These are phyloP conservation scores for Hyaloperonospora brassicae DNA, from an alignment of 352 stramenopile species.

Conservation along the genomic window DNA sequence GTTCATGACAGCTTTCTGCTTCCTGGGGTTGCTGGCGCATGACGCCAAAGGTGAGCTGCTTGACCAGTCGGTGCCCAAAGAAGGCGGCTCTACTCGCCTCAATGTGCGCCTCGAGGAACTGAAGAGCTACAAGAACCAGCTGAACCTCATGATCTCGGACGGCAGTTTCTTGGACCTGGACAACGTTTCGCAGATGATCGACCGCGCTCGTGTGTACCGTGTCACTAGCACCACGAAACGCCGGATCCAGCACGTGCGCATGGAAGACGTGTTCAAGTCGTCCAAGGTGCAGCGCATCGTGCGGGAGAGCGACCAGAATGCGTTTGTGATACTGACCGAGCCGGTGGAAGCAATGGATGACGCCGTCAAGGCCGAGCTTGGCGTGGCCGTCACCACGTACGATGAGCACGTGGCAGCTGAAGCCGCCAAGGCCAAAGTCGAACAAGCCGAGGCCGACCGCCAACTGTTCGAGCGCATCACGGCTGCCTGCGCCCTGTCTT, in stretches of 20 bases:
- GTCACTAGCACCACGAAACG: conserved; percentile 56
- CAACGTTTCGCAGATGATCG: conserved; percentile 50
- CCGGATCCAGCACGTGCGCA: conserved; percentile 49
- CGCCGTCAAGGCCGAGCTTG: conserved; percentile 25
- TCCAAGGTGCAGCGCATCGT: conserved; percentile 61
- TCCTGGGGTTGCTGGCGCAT: conserved; percentile 57
- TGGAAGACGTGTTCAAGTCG: conserved; percentile 57
- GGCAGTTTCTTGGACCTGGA: conserved; percentile 47
- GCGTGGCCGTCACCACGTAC: conserved; percentile 46
- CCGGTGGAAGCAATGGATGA: conserved; percentile 27
- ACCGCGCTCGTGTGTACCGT: conserved; percentile 54
- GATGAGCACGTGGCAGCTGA: conserved; percentile 37
- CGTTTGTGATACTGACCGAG: conserved; percentile 43
- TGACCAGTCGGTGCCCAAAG: conserved; percentile 20
- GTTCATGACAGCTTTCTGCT: conserved; percentile 79
- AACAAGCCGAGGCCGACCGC: conserved; percentile 25
- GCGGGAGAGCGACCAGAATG: conserved; percentile 52
- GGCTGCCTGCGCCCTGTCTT: conserved; percentile 9
- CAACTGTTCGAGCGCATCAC: conserved; percentile 30
- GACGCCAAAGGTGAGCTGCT: conserved; percentile 42
- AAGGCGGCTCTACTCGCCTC: conserved; percentile 27
- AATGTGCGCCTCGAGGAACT: conserved; percentile 39
- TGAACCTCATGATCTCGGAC: conserved; percentile 80
- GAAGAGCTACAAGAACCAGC: conserved; percentile 52
- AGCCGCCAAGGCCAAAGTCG: conserved; percentile 18